These are phyloP conservation scores for Cyclostephanos tholiformis DNA, from an alignment of 108 stramenopile genomes.

Conservation along the genomic window DNA sequence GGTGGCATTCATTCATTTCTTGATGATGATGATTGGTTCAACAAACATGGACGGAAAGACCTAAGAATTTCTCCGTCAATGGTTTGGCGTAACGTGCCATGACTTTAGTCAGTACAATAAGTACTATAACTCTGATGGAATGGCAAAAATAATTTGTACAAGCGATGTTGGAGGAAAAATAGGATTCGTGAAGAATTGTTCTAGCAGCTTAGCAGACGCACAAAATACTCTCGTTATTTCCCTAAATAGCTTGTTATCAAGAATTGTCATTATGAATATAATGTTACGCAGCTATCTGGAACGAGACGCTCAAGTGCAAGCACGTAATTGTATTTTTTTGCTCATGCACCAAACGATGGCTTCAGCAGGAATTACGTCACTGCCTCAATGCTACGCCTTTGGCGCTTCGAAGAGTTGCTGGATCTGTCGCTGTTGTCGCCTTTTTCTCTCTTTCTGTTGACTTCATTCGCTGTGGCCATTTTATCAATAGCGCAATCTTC, in stretches of 20 bases:
- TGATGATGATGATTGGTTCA: no score
- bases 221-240: background rate
- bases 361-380: conserved; percentile 16
- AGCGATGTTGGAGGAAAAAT: no score
- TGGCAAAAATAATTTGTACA: background rate
- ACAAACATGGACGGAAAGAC: no score
- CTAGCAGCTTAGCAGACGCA: background rate
- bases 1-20: no score
- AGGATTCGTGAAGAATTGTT: no score
- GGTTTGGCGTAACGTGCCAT: no score
- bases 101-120: no score
- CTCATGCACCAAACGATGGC: background rate
- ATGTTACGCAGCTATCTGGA: conserved; percentile 2
- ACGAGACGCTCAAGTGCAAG: background rate
- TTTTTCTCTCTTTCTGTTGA: conserved; percentile 30
- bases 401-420: conserved; percentile 37
- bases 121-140: no score
- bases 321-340: background rate
- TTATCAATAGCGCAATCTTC: conserved; percentile 1
- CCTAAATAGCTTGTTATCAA: conserved; percentile 1
- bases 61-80: no score
- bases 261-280: background rate
- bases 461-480: conserved; percentile 14
- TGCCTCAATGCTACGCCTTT: conserved; percentile 22
- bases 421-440: conserved; percentile 34